phyloP scores from a whole-genome alignment of 2,329 filamentous ascomycete species.

The Pestalotiopsis sp. region DNA sequence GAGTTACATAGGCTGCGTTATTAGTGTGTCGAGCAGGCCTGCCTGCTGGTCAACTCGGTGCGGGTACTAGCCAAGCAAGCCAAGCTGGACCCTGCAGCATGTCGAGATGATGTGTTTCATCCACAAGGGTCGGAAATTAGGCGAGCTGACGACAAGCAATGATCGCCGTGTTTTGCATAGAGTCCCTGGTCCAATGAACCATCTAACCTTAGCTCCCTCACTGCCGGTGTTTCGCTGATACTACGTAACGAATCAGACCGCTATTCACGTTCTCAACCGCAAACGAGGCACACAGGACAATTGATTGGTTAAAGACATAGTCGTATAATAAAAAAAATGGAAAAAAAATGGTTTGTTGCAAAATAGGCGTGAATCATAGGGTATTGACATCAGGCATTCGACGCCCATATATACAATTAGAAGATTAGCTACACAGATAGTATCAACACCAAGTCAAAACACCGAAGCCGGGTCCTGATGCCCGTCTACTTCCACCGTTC shows the following conservation, averaged over 20 bases:
- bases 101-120: conserved; percentile 11
- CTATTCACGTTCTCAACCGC: background rate
- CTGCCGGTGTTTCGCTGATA: background rate
- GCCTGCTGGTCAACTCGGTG: no score
- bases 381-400: conserved; percentile 13
- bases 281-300: no score
- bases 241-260: no score
- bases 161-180: conserved; percentile 1
- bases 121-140: conserved; percentile 10
- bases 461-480: background rate
- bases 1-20: no score
- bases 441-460: conserved; percentile 4
- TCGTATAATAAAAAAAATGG: background rate
- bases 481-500: background rate
- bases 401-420: conserved; percentile 41
- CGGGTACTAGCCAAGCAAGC: background rate
- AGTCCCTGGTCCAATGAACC: background rate
- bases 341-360: conserved; percentile 9
- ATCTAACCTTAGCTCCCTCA: background rate
- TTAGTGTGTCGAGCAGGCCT: no score
- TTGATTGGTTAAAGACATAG: background rate
- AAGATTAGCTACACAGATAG: conserved; percentile 44
- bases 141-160: background rate
- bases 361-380: conserved; percentile 12
- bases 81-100: background rate